Percentiles rank a stretch among this genome's conserved stretches.
These are phyloP conservation scores for Ogataea paradorogensis DNA, from an alignment of 805 yeast genomes.

Conservation along the genomic window DNA sequence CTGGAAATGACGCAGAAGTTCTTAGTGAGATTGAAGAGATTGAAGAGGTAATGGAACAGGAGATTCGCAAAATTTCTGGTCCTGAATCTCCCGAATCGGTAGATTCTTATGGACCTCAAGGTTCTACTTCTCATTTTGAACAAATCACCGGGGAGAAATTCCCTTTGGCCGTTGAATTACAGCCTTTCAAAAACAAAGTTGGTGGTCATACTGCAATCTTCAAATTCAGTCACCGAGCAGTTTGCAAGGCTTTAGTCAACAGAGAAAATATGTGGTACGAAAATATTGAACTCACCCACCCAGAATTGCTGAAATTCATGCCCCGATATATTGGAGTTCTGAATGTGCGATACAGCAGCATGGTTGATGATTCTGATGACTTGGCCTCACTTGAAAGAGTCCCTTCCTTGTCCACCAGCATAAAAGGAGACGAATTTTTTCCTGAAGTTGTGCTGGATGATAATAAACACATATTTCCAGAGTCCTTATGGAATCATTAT, in stretches of 20 bases:
- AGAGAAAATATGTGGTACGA: slow-evolving; percentile 93
- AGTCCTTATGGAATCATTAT: slow-evolving; percentile 65
- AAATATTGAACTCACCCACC: slow-evolving; percentile 73
- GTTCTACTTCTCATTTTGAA: not conserved
- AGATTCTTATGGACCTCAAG: not conserved
- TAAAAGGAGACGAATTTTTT: slow-evolving; percentile 24
- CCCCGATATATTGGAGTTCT: slow-evolving; percentile 93
- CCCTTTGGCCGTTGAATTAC: slow-evolving; percentile 80
- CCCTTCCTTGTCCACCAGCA: slow-evolving; percentile 2
- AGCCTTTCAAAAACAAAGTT: slow-evolving; percentile 89
- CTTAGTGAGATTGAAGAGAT: slow-evolving; percentile 26
- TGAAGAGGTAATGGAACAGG: slow-evolving; percentile 23
- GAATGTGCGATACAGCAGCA: slow-evolving; percentile 73
- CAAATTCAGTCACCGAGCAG: slow-evolving; percentile 85
- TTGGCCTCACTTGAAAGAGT: not conserved
- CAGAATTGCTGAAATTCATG: slow-evolving; percentile 77
- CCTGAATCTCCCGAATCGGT: slow-evolving; percentile 5
- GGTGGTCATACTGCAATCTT: slow-evolving; percentile 99
- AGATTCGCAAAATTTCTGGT: not conserved
- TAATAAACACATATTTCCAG: slow-evolving; percentile 88
- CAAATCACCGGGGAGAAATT: slow-evolving; percentile 33
- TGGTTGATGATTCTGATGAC: slow-evolving; percentile 29
- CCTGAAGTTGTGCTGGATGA: slow-evolving; percentile 92
- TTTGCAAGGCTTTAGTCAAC: slow-evolving; percentile 88
- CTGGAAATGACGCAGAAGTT: slow-evolving; percentile 21